Conservation (phyloP, 1,139 yeast species). For the Diutina neorugosa region DNA sequence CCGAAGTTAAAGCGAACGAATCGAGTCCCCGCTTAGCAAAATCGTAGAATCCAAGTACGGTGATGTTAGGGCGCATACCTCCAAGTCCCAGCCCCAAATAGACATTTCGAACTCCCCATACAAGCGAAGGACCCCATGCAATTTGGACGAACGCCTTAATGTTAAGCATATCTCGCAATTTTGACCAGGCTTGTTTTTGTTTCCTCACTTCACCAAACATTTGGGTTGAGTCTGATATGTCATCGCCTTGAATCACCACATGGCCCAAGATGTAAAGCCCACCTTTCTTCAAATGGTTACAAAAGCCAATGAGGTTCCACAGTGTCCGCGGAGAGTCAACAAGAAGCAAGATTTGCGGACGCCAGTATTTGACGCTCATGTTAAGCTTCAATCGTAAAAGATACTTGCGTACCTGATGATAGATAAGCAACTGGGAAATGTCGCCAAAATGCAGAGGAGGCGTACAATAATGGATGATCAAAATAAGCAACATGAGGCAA, state of each 20-base stretch:
- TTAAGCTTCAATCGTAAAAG: constrained; percentile 71
- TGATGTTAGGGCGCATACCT: constrained; percentile 93
- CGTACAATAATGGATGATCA: constrained; percentile 75
- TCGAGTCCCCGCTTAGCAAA: constrained; percentile 30
- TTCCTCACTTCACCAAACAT: constrained; percentile 51
- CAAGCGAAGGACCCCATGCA: constrained; percentile 73
- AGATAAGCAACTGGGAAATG: constrained; percentile 85
- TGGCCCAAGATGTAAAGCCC: constrained; percentile 89
- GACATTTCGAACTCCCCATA: constrained; percentile 95
- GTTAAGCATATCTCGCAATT: constrained; percentile 61
- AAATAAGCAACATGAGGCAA: constrained; percentile 51
- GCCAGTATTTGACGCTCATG: constrained; percentile 88
- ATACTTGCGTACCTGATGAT: constrained; percentile 92
- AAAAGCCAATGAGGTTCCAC: constrained; percentile 87
- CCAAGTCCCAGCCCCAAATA: constrained; percentile 90
- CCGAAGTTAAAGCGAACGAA: not conserved
- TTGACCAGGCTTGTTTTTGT: constrained; percentile 74
- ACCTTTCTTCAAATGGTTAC: constrained; percentile 90
- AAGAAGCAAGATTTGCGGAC: constrained; percentile 81
- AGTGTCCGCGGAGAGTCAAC: constrained; percentile 87
- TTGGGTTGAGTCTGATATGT: constrained; percentile 12
- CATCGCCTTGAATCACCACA: constrained; percentile 32
- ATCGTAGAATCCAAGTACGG: constrained; percentile 82
- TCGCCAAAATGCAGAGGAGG: constrained; percentile 98
- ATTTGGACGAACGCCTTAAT: constrained; percentile 92